These are phyloP conservation scores for Fusarium clavum DNA, from an alignment of 2,329 filamentous ascomycete genomes.

Conservation along the genomic window DNA sequence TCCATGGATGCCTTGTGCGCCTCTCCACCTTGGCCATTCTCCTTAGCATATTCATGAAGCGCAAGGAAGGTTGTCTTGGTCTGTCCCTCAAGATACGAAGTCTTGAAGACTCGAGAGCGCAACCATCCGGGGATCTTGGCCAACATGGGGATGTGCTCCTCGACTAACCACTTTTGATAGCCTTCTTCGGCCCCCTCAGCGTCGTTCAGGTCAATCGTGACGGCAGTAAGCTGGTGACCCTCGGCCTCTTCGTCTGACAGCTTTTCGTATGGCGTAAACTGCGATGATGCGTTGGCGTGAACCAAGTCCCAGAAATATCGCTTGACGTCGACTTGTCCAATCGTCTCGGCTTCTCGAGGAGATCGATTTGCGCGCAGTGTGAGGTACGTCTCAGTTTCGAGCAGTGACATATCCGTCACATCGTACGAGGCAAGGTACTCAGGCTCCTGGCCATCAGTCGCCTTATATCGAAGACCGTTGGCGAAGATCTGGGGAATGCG, in stretches of 20 bases:
- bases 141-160: slow-evolving; percentile 80
- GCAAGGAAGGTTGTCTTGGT: slow-evolving; percentile 67
- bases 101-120: slow-evolving; percentile 76
- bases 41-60: slow-evolving; percentile 77
- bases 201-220: slow-evolving; percentile 67
- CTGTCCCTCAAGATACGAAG: slow-evolving; percentile 69
- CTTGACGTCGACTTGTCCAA: slow-evolving; percentile 71
- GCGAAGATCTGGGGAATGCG: slow-evolving; percentile 77
- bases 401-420: slow-evolving; percentile 76
- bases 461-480: slow-evolving; percentile 84
- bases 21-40: slow-evolving; percentile 73
- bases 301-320: slow-evolving; percentile 78
- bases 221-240: slow-evolving; percentile 71
- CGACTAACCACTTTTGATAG: slow-evolving; percentile 75
- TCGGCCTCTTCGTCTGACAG: slow-evolving; percentile 68
- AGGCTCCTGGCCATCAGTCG: slow-evolving; percentile 71
- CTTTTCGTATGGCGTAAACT: slow-evolving; percentile 70
- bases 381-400: slow-evolving; percentile 78
- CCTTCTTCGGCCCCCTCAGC: slow-evolving; percentile 63
- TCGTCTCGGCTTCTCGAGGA: slow-evolving; percentile 64
- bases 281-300: slow-evolving; percentile 63
- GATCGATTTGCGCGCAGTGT: slow-evolving; percentile 69
- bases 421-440: slow-evolving; percentile 86
- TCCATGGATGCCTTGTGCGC: slow-evolving; percentile 72
- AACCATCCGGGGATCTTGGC: slow-evolving; percentile 83